Percentiles rank a stretch among this genome's conserved stretches.
Conservation (phyloP, 2,329 filamentous ascomycete genomes). For the Thielaviopsis punctulata region DNA sequence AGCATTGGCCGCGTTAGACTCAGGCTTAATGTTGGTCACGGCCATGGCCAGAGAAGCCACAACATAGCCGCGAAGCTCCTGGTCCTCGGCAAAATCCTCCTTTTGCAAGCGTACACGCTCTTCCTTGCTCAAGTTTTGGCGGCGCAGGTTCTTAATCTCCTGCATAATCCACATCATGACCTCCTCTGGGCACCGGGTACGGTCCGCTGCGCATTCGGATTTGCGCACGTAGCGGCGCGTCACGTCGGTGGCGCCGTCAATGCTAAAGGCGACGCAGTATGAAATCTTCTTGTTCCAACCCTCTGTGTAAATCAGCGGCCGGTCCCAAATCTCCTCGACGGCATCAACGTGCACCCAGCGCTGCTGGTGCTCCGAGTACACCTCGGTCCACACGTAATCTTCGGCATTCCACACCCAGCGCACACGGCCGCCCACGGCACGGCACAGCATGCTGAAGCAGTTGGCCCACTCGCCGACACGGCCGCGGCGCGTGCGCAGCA, state of each 20-base stretch:
- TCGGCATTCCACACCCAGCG: constrained; percentile 98
- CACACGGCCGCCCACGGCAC: constrained; percentile 76
- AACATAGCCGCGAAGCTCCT: constrained; percentile 57
- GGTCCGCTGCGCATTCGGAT: constrained; percentile 51
- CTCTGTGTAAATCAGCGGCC: constrained; percentile 78
- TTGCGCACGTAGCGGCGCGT: constrained; percentile 55
- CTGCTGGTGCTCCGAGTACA: constrained; percentile 85
- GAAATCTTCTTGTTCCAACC: constrained; percentile 95
- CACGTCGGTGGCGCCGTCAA: constrained; percentile 58
- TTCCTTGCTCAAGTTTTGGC: constrained; percentile 71
- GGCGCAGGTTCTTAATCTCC: constrained; percentile 73
- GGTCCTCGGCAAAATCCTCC: constrained; percentile 60
- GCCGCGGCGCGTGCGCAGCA: constrained; percentile 72
- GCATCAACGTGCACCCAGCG: constrained; percentile 95
- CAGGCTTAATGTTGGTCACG: constrained; percentile 49
- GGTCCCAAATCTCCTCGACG: constrained; percentile 91
- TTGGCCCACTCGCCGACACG: constrained; percentile 94
- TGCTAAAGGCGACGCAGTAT: constrained; percentile 92
- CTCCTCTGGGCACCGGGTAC: constrained; percentile 69
- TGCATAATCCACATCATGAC: constrained; percentile 82
- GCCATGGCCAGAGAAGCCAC: constrained; percentile 57
- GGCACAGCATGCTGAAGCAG: constrained; percentile 96
- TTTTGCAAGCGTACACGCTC: constrained; percentile 67
- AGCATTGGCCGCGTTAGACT: constrained; percentile 14
- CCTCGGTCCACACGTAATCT: constrained; percentile 94